Conservation (phyloP, 2,329 filamentous ascomycete species). For the Fusarium continuum region DNA sequence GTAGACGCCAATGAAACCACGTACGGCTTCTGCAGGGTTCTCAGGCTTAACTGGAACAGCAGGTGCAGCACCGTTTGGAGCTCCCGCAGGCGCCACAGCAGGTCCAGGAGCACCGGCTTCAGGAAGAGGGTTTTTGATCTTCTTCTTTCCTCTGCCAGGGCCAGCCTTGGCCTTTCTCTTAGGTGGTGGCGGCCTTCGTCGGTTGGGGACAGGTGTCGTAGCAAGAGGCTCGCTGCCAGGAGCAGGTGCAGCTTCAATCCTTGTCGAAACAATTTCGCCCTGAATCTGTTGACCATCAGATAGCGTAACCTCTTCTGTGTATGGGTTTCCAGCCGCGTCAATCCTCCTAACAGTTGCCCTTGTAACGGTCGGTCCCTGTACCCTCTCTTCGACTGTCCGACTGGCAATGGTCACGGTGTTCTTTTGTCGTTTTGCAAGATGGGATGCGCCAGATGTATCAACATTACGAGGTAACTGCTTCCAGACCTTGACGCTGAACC, state of each 20-base stretch:
- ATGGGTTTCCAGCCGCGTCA: slow-evolving; percentile 82
- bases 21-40: slow-evolving; percentile 49
- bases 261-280: slow-evolving; percentile 78
- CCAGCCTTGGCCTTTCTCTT: slow-evolving; percentile 82
- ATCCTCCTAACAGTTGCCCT: slow-evolving; percentile 82
- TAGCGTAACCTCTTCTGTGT: slow-evolving; percentile 84
- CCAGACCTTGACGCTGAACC: slow-evolving; percentile 67
- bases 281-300: slow-evolving; percentile 81
- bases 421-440: slow-evolving; percentile 70
- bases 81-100: slow-evolving; percentile 48
- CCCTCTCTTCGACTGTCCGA: slow-evolving; percentile 57
- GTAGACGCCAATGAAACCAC: not conserved
- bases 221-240: slow-evolving; percentile 63
- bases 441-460: slow-evolving; percentile 62
- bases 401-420: slow-evolving; percentile 66
- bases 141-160: slow-evolving; percentile 80
- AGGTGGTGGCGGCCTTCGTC: slow-evolving; percentile 75
- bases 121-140: slow-evolving; percentile 68
- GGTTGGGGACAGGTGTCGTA: slow-evolving; percentile 52
- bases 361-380: slow-evolving; percentile 67
- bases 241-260: slow-evolving; percentile 57
- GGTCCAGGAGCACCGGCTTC: slow-evolving; percentile 45
- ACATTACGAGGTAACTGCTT: slow-evolving; percentile 68
- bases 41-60: slow-evolving; percentile 52
- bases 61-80: slow-evolving; percentile 49